Evolutionary conservation across 148 eudicot species (phyloP), one percentile per base, ranked within the genome.

Genomic region (Rhododendron ferrugineum): DNA sequence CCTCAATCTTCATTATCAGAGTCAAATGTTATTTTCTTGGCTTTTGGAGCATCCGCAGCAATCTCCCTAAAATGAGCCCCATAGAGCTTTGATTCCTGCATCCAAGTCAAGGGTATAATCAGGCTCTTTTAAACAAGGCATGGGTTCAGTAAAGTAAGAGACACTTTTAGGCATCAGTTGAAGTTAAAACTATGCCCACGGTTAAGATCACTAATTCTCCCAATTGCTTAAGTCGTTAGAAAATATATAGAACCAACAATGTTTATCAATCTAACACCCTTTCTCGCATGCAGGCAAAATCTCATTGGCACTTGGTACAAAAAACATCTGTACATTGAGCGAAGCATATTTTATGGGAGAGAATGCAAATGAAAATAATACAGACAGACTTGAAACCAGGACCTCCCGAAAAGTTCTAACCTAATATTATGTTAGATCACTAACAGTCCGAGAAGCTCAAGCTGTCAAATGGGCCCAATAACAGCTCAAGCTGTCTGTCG

Each of bases 1-100:
- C 64, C 34, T 88, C 87, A 89, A 80, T 82, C 85, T 72, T 96
- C 98, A 22, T 94, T 93, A 84, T 96, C 99, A 4, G 98, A 94
- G 36, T 84, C 92, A 34, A 97, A 95, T 76, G 88, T 95, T 32
- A 94, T 95, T 88, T 95, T 97, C 15, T 96, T 92, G 54, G 99
- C 87, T 87, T 95, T 97, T 18, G 99, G 98, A 86, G 99, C 99
- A 90, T 95, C 91, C 9, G 95, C 94, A 66, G 93, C 86, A 46
- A 97, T 94, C 86, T 95, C 98, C 88, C 87, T 92, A 80, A 93
- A 97, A 87, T 97, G 99, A 74, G 99, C 99, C 36, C 99, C 99
- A 85, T 97, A 97, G 3, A 97, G 90, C 91, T 97, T 95, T 44
- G 99, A 97, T 87, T 97, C 99, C 99, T 95, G 86, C 89, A 89